Base-by-base conservation (phyloP, 2,329 filamentous ascomycete genomes). In the Pseudogymnoascus destructans region DNA sequence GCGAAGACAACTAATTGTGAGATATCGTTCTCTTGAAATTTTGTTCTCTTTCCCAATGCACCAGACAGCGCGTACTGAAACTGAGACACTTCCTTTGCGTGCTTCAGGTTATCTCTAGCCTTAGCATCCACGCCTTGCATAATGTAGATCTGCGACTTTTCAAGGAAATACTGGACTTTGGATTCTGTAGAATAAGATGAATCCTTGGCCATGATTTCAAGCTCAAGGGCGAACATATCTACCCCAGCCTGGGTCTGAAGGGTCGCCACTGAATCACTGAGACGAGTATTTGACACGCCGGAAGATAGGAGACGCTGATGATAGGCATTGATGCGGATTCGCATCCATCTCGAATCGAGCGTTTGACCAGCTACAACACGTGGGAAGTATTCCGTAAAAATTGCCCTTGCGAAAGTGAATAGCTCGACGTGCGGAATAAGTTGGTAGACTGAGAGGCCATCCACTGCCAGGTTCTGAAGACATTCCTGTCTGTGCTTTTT, bases 1-100 rank as follows among this genome's bases (percentile, higher is more conserved):
- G 93, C 93, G 27, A 97, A 74, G 2, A 98, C 89, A 1, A 98
- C 87, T 25, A 98, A 77, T 70, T 98, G 93, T 65, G 89, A 95
- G 61, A 84, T 84, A 65, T 84, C 86, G 61, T 82, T 86, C 66
- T 89, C 79, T 70, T 95, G 89, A 59, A 84, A 95, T 64, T 80
- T 86, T 1, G 89, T 95, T 61, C 86, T 77, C 72, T 90, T 97
- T 13, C 93, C 93, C 63, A 98, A 72, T 19, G 88, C 82, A 35
- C 93, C 93, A 0, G 89, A 95, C 58, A 98, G 70, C 0, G 84
- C 86, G 70, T 95, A 97, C 15, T 81, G 77, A 60, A 98, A 88
- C 0, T 81, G 79, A n/a, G 84, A 85, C 33, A 80, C 72, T 46
- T 74, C 72, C 0, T 84, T 79, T 0, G 91, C 91, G 59, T 80